phyloP scores from a whole-genome alignment of 805 yeast species.

The Tetrapisispora taiwanensis region DNA sequence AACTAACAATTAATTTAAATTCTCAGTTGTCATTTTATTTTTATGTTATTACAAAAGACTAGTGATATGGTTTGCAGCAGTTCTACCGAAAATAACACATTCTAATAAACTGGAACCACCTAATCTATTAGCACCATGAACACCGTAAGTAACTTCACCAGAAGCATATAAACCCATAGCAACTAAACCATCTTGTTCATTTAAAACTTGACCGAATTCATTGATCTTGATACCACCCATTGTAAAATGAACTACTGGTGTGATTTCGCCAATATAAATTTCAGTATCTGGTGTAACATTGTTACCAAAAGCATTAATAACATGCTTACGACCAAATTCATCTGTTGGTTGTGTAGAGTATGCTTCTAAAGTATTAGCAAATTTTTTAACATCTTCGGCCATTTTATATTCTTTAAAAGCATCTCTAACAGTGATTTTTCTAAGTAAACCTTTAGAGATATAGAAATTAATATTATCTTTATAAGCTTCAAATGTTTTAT shows the following conservation, averaged over 20 bases:
- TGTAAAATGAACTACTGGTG: slow-evolving; percentile 58
- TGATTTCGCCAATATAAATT: slow-evolving; percentile 41
- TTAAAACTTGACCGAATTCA: slow-evolving; percentile 36
- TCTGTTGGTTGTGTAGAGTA: slow-evolving; percentile 25
- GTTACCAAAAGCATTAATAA: slow-evolving; percentile 26
- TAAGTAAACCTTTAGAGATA: slow-evolving; percentile 30
- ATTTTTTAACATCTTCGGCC: slow-evolving; percentile 16
- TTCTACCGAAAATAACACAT: slow-evolving; percentile 51
- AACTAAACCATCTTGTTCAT: slow-evolving; percentile 23
- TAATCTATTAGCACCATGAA: slow-evolving; percentile 54
- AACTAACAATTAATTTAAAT: not conserved
- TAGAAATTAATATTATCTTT: slow-evolving; percentile 45
- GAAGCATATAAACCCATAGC: slow-evolving; percentile 46
- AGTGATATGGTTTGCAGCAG: slow-evolving; percentile 34
- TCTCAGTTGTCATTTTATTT: not conserved
- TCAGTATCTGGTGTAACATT: slow-evolving; percentile 18
- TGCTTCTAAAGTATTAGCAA: slow-evolving; percentile 17
- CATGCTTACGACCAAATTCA: slow-evolving; percentile 29
- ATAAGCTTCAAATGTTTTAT: slow-evolving; percentile 36
- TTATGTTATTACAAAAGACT: not conserved
- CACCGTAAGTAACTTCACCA: slow-evolving; percentile 62
- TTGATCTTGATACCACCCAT: slow-evolving; percentile 58
- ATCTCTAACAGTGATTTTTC: slow-evolving; percentile 23
- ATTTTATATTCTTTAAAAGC: slow-evolving; percentile 20
- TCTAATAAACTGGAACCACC: slow-evolving; percentile 50